A percentile compares a stretch with the other conserved stretches of the same genome.
Evolutionary conservation across 2,329 filamentous ascomycete species (phyloP).

Genomic region (Aspergillus pseudoviridinutans): DNA sequence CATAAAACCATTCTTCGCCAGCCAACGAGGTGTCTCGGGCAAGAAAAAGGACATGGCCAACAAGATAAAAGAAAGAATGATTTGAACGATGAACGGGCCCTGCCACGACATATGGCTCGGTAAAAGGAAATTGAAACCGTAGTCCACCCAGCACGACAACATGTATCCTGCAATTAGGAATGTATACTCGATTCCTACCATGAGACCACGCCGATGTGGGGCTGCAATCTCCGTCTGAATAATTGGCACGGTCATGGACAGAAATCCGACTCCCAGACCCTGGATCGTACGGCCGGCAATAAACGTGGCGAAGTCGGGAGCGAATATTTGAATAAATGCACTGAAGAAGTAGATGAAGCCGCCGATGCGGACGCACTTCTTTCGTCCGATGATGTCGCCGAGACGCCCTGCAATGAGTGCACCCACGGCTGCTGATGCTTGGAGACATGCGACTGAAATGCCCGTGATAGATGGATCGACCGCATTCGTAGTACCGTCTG

Average conservation of each 20-base stretch:
- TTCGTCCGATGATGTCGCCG: slow-evolving; percentile 35
- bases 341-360: slow-evolving; percentile 37
- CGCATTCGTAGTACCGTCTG: slow-evolving; percentile 23
- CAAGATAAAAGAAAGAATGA: slow-evolving; percentile 30
- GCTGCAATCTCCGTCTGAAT: slow-evolving; percentile 38
- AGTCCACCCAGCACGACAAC: slow-evolving; percentile 40
- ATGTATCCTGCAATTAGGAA: slow-evolving; percentile 37
- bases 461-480: slow-evolving; percentile 38
- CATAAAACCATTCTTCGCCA: slow-evolving; percentile 40
- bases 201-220: slow-evolving; percentile 33
- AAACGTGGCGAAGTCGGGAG: slow-evolving; percentile 32
- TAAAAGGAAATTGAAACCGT: slow-evolving; percentile 35
- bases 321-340: slow-evolving; percentile 37
- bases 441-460: slow-evolving; percentile 35
- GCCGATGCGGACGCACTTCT: slow-evolving; percentile 34
- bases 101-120: slow-evolving; percentile 31
- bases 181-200: slow-evolving; percentile 40
- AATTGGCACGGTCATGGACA: slow-evolving; percentile 36
- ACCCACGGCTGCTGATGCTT: slow-evolving; percentile 34
- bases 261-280: slow-evolving; percentile 32
- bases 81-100: slow-evolving; percentile 30
- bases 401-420: slow-evolving; percentile 33
- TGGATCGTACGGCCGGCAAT: slow-evolving; percentile 33
- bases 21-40: slow-evolving; percentile 40
- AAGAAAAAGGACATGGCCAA: slow-evolving; percentile 35